phyloP scores from a whole-genome alignment of 177 flowering plant species.

The Vitis hybrid region DNA sequence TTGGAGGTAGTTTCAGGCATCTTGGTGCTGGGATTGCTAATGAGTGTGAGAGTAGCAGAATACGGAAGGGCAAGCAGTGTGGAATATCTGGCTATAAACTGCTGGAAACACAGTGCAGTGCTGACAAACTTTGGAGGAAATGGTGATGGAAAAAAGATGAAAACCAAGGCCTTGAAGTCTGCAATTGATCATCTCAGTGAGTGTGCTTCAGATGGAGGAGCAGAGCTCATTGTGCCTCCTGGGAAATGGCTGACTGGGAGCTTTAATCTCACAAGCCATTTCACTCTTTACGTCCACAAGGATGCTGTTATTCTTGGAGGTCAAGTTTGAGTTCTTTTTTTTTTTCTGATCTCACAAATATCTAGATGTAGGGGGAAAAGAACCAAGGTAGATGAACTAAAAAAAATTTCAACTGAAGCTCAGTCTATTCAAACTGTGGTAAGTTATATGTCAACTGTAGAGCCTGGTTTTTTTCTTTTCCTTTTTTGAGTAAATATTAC shows the following conservation, averaged over 20 bases:
- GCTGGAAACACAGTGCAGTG: slow-evolving; percentile 42
- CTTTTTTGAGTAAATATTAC: too few species aligned
- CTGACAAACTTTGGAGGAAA: slow-evolving; percentile 47
- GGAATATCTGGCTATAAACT: slow-evolving; percentile 27
- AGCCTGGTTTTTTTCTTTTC: too few species aligned
- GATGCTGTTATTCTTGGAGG: slow-evolving; percentile 54
- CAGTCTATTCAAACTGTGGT: too few species aligned
- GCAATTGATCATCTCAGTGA: slow-evolving; percentile 38
- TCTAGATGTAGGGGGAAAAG: too few species aligned
- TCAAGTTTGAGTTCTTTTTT: slow-evolving; percentile 1
- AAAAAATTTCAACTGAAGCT: too few species aligned
- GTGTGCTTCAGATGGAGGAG: slow-evolving; percentile 45
- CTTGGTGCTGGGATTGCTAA: neutral
- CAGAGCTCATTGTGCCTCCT: slow-evolving; percentile 43
- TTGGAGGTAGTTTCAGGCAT: too few species aligned
- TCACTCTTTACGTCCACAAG: slow-evolving; percentile 48
- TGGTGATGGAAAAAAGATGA: slow-evolving; percentile 45
- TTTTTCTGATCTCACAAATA: too few species aligned
- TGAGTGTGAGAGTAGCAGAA: too few species aligned
- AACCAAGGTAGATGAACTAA: too few species aligned
- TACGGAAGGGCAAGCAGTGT: too few species aligned
- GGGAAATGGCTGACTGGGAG: slow-evolving; percentile 65
- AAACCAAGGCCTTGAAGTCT: slow-evolving; percentile 41
- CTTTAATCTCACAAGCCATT: slow-evolving; percentile 55
- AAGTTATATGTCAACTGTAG: too few species aligned